Evolutionary conservation across 2,329 filamentous ascomycete species (phyloP), one percentile per base, ranked within the genome.

Genomic region (Lanzia echinophila): DNA sequence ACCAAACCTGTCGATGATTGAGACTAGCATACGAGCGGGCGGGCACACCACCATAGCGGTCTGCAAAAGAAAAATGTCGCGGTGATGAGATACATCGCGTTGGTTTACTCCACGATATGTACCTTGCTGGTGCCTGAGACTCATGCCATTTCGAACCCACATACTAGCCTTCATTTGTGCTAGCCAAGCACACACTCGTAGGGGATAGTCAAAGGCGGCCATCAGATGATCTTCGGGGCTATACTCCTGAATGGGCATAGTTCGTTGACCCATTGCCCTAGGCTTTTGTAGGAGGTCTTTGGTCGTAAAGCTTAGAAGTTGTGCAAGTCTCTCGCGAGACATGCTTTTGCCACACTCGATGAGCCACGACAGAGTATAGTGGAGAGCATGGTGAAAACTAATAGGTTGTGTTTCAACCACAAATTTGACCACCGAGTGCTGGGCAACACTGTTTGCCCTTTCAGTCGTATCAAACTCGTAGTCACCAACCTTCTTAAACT

Each of bases 71-170:
- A 97, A 95, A 43, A 99, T 88, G 67, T 99, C 95, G 55, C 94
- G 83, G 64, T 96, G 92, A 65, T 96, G 92, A 1, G 90, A 90
- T 19, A 96, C 88, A 69, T 99, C 94, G 60, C 94, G 80, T 65
- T 95, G 89, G 11, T 84, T 83, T 13, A 96, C 90, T 39, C 90
- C 91, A 15, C 90, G 85, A 68, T 99, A 99, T 17, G 91, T 94
- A 50, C 87, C 87, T 68, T 95, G 94, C 70, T 99, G 94, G 68
- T 99, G 94, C 38, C 92, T 84, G 49, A 99, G 79, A 64, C 92
- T 97, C 66, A 99, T 90, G 2, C 94, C 94, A 67, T 99, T 99
- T 53, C 94, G 84, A 59, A 99, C 92, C 94, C 95, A 99, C 84
- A 97, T 95, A 49, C 90, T 89, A 17, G 92, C 90, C 69, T 95